Conservation (phyloP, 2,329 filamentous ascomycete genomes). For the Phialocephala subalpina region DNA sequence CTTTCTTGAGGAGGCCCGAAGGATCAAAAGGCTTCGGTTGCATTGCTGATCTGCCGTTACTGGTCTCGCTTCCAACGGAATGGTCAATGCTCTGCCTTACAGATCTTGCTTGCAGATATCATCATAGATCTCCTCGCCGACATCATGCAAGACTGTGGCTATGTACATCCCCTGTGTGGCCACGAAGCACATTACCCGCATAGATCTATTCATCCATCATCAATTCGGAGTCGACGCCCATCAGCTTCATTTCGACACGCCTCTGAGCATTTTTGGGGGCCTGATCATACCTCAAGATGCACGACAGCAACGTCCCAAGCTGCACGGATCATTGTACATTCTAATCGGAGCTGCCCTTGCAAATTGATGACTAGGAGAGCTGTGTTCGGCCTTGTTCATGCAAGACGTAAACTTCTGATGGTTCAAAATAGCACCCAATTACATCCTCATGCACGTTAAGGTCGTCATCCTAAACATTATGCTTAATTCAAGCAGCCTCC, state of each 20-base stretch:
- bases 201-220: conserved; percentile 13
- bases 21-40: conserved; percentile 33
- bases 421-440: conserved; percentile 27
- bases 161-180: conserved; percentile 19
- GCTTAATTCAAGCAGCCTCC: conserved; percentile 25
- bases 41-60: conserved; percentile 29
- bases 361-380: conserved; percentile 9
- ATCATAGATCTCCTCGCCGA: conserved; percentile 30
- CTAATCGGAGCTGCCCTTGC: conserved; percentile 13
- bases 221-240: conserved; percentile 1
- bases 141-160: conserved; percentile 33
- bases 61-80: conserved; percentile 29
- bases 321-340: conserved; percentile 16
- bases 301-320: conserved; percentile 22
- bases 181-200: conserved; percentile 6
- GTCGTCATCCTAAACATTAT: conserved; percentile 25
- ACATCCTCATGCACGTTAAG: conserved; percentile 3
- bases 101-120: conserved; percentile 28
- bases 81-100: conserved; percentile 16
- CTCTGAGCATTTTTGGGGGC: conserved; percentile 19
- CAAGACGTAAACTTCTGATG: conserved; percentile 7
- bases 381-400: conserved; percentile 24
- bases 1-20: conserved; percentile 25
- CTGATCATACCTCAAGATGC: conserved; percentile 18
- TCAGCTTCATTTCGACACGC: conserved; percentile 30